phyloP scores from a whole-genome alignment of 805 yeast genomes.

The Cyberlindnera petersonii region DNA sequence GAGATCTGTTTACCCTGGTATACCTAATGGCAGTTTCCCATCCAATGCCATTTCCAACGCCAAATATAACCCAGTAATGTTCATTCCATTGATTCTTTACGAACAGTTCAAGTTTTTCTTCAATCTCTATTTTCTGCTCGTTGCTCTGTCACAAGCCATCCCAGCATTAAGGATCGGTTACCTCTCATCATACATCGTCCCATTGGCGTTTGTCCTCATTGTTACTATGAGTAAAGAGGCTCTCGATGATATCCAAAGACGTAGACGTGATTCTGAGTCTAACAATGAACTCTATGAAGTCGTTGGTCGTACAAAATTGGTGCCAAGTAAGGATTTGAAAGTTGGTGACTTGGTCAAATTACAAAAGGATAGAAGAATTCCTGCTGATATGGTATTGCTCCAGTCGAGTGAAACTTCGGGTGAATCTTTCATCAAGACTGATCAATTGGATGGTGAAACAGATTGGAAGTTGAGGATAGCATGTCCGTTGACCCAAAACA shows the following conservation, averaged over 20 bases:
- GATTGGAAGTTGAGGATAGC: slow-evolving; percentile 96
- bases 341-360: slow-evolving; percentile 85
- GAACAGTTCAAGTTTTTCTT: slow-evolving; percentile 97
- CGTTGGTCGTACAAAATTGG: slow-evolving; percentile 41
- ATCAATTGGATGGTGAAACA: slow-evolving; percentile 97
- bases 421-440: slow-evolving; percentile 92
- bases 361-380: slow-evolving; percentile 80
- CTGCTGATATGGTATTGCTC: slow-evolving; percentile 86
- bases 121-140: slow-evolving; percentile 85
- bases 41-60: slow-evolving; percentile 90
- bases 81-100: slow-evolving; percentile 82
- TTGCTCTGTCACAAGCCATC: slow-evolving; percentile 88
- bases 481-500: slow-evolving; percentile 62
- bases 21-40: slow-evolving; percentile 41
- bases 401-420: slow-evolving; percentile 81
- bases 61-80: slow-evolving; percentile 83
- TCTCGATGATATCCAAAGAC: slow-evolving; percentile 84
- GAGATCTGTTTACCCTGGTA: slow-evolving; percentile 41
- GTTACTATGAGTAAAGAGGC: slow-evolving; percentile 97
- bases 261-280: slow-evolving; percentile 86
- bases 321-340: slow-evolving; percentile 56
- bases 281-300: slow-evolving; percentile 82
- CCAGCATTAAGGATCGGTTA: slow-evolving; percentile 93
- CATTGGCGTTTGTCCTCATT: slow-evolving; percentile 84
- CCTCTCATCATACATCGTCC: slow-evolving; percentile 87